Conservation (phyloP, 2,329 filamentous ascomycete genomes). For the Colletotrichum australisinense region DNA sequence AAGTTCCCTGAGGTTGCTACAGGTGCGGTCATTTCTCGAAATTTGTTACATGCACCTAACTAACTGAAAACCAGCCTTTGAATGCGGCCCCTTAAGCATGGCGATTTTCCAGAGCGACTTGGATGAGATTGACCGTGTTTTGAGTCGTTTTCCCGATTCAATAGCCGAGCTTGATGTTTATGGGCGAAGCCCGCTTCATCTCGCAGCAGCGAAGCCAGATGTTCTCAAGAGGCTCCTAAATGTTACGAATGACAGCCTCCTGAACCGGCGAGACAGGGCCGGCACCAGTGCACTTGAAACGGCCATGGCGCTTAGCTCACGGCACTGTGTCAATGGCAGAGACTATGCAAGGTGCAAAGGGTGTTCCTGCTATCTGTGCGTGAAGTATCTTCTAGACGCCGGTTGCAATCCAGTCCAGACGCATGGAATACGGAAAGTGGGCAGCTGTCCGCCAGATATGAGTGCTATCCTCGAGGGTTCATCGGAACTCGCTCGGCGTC, state of each 20-base stretch:
- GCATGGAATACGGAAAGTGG: not conserved
- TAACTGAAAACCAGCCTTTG: too few species aligned
- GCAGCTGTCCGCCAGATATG: not conserved
- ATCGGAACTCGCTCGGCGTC: not conserved
- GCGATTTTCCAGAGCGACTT: not conserved
- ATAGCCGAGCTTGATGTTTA: not conserved
- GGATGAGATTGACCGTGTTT: not conserved
- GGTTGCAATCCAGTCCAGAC: not conserved
- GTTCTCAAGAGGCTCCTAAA: not conserved
- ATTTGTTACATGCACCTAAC: too few species aligned
- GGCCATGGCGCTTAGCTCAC: not conserved
- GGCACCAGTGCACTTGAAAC: not conserved
- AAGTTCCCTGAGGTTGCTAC: not conserved
- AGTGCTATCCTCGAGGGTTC: not conserved
- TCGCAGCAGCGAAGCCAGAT: not conserved
- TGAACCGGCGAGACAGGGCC: not conserved
- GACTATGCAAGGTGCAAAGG: not conserved
- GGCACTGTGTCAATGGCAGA: rapidly evolving
- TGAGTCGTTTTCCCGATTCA: rapidly evolving
- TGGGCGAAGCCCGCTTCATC: not conserved
- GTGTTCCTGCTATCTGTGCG: not conserved
- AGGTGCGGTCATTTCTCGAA: not conserved
- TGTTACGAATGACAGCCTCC: too few species aligned
- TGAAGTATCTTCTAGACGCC: not conserved
- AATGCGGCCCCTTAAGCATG: not conserved